Conservation (phyloP, 2,329 filamentous ascomycete species). For the Claviceps spartinae region DNA sequence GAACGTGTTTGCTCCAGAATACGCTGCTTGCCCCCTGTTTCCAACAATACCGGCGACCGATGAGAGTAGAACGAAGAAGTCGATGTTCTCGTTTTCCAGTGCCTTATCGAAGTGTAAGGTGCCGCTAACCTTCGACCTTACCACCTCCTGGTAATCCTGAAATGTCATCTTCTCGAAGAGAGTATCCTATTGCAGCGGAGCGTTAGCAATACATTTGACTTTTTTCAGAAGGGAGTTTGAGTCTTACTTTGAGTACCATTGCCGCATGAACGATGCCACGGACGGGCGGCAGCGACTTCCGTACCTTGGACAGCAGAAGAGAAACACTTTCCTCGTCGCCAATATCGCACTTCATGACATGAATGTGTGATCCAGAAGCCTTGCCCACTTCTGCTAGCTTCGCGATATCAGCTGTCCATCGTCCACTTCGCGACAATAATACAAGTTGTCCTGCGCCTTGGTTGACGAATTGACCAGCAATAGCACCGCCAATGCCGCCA, state of each 20-base stretch:
- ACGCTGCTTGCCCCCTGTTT: conserved; percentile 38
- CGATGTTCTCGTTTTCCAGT: conserved; percentile 24
- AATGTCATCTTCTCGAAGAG: conserved; percentile 40
- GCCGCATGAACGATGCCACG: conserved; percentile 30
- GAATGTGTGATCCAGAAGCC: conserved; percentile 25
- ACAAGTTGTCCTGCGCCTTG: conserved; percentile 35
- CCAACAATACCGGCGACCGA: conserved; percentile 37
- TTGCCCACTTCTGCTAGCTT: conserved; percentile 25
- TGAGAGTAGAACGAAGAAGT: conserved; percentile 43
- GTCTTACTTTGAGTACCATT: conserved; percentile 26
- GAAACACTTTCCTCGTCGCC: conserved; percentile 21
- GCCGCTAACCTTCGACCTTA: conserved; percentile 37
- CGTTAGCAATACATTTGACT: neutral
- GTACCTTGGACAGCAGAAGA: conserved; percentile 11
- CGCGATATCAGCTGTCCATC: conserved; percentile 25
- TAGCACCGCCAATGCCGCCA: conserved; percentile 35
- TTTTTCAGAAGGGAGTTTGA: neutral
- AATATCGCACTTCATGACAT: conserved; percentile 36
- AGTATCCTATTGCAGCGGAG: conserved; percentile 21
- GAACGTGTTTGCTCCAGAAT: conserved; percentile 36
- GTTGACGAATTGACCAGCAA: conserved; percentile 33
- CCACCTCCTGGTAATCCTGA: conserved; percentile 32
- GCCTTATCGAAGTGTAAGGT: conserved; percentile 40
- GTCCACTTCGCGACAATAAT: conserved; percentile 34
- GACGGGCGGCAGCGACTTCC: conserved; percentile 22